These are phyloP conservation scores for Xylaria sp. DNA, from an alignment of 2,329 filamentous ascomycete species.

Conservation along the genomic window DNA sequence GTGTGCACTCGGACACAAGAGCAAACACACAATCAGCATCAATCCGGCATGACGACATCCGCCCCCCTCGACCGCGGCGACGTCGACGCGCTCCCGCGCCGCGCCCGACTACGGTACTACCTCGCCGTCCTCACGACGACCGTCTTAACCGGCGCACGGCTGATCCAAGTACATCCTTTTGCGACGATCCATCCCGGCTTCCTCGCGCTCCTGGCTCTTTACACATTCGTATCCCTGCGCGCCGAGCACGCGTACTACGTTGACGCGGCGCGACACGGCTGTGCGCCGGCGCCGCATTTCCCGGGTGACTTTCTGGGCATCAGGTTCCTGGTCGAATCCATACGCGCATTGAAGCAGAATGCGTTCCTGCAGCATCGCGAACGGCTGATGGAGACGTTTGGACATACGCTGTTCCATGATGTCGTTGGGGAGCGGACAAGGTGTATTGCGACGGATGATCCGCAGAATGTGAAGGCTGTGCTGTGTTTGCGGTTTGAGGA, in stretches of 20 bases:
- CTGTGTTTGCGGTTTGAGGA: conserved; percentile 46
- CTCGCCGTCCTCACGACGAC: conserved; percentile 5
- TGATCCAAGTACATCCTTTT: not conserved
- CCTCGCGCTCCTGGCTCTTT: conserved; percentile 12
- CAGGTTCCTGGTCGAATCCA: conserved; percentile 24
- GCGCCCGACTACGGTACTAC: conserved; percentile 20
- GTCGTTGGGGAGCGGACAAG: conserved; percentile 20
- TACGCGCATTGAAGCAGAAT: conserved; percentile 14
- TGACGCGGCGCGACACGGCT: conserved; percentile 18
- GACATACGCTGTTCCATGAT: conserved; percentile 26
- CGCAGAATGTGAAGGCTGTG: conserved; percentile 49
- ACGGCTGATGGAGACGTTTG: conserved; percentile 10
- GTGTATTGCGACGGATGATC: conserved; percentile 25
- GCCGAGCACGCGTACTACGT: conserved; percentile 18
- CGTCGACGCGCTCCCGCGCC: conserved; percentile 16
- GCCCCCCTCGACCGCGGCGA: not conserved
- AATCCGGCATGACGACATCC: not conserved
- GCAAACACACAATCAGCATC: too few relatives aligned
- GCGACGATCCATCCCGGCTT: conserved; percentile 2
- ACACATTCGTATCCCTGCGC: conserved; percentile 21
- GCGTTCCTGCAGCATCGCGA: conserved; percentile 20
- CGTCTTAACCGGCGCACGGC: not conserved
- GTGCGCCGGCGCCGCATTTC: conserved; percentile 20
- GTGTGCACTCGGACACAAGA: too few relatives aligned
- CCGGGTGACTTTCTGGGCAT: conserved; percentile 25